A percentile compares a stretch with the other conserved stretches of the same genome.
phyloP scores from a whole-genome alignment of 2,329 filamentous ascomycete species.

The Colletotrichum lindemuthianum region DNA sequence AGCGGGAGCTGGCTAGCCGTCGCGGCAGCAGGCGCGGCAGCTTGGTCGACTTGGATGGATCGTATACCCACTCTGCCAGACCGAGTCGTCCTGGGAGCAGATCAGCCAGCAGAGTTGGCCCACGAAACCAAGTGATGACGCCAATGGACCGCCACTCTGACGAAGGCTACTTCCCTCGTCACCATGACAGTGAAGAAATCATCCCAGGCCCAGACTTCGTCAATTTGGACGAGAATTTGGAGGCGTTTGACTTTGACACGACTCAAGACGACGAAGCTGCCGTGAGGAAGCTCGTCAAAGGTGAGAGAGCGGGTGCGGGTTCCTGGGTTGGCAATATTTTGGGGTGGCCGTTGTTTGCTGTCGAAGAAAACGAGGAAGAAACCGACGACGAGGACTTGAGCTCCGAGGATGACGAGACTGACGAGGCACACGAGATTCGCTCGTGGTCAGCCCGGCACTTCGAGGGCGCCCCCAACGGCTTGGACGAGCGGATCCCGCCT shows the following conservation, averaged over 20 bases:
- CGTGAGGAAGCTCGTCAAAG: slow-evolving; percentile 65
- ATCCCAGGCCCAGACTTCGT: slow-evolving; percentile 70
- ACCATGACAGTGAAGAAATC: slow-evolving; percentile 46
- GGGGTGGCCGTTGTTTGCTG: slow-evolving; percentile 70
- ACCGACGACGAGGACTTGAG: slow-evolving; percentile 51
- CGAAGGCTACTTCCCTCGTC: slow-evolving; percentile 55
- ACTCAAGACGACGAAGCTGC: slow-evolving; percentile 67
- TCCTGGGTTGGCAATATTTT: slow-evolving; percentile 69
- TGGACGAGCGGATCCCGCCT: slow-evolving; percentile 58
- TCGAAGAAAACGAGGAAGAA: slow-evolving; percentile 68
- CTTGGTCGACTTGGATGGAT: slow-evolving; percentile 49
- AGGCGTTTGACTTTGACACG: slow-evolving; percentile 62
- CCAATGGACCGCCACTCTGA: slow-evolving; percentile 52
- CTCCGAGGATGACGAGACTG: slow-evolving; percentile 40
- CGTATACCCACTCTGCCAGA: slow-evolving; percentile 37
- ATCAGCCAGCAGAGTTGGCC: slow-evolving; percentile 58
- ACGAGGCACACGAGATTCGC: slow-evolving; percentile 43
- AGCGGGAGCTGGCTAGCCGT: slow-evolving; percentile 60
- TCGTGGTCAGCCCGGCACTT: slow-evolving; percentile 49
- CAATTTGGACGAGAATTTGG: slow-evolving; percentile 68
- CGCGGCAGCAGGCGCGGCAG: slow-evolving; percentile 60
- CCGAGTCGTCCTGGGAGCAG: slow-evolving; percentile 53
- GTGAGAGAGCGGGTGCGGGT: slow-evolving; percentile 60
- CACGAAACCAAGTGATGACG: slow-evolving; percentile 55
- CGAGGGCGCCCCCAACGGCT: slow-evolving; percentile 52